Conservation (phyloP, 148 eudicot species). For the Agrostemma githago region DNA sequence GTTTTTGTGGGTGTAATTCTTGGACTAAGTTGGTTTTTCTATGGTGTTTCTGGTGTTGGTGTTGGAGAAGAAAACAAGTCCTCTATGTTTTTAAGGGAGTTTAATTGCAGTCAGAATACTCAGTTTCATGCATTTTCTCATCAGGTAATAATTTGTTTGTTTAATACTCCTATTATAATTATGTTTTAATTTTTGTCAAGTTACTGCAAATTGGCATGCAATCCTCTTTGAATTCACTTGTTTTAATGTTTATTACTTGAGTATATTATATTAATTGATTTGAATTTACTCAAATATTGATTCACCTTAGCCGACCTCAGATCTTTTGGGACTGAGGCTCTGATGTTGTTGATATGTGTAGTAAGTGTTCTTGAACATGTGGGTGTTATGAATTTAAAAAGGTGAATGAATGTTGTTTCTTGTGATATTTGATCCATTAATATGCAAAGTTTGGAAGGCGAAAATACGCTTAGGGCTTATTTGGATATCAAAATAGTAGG, state of each 20-base stretch:
- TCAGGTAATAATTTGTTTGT: slow-evolving; percentile 20
- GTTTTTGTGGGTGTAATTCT: slow-evolving; percentile 29
- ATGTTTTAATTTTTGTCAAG: not conserved
- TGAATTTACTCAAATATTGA: no score
- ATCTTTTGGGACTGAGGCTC: no score
- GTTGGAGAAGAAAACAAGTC: slow-evolving; percentile 28
- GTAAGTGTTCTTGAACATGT: not conserved
- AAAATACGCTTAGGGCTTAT: not conserved
- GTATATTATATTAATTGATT: no score
- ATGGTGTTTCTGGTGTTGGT: slow-evolving; percentile 25
- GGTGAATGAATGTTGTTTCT: not conserved
- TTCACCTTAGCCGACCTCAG: no score
- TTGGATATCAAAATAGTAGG: not conserved
- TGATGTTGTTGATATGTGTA: no score
- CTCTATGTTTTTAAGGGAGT: slow-evolving; percentile 21
- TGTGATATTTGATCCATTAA: not conserved
- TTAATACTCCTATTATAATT: not conserved
- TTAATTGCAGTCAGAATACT: slow-evolving; percentile 28
- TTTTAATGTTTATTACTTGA: no score
- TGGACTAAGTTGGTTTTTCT: slow-evolving; percentile 41
- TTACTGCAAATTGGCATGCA: no score
- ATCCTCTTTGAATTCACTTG: no score
- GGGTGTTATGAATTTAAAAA: not conserved
- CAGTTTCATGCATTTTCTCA: slow-evolving; percentile 18
- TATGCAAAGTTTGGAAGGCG: not conserved